Percentiles rank a stretch among this genome's conserved stretches.
phyloP scores from a whole-genome alignment of 2,329 filamentous ascomycete species.

The Dothiorella sarmentorum region DNA sequence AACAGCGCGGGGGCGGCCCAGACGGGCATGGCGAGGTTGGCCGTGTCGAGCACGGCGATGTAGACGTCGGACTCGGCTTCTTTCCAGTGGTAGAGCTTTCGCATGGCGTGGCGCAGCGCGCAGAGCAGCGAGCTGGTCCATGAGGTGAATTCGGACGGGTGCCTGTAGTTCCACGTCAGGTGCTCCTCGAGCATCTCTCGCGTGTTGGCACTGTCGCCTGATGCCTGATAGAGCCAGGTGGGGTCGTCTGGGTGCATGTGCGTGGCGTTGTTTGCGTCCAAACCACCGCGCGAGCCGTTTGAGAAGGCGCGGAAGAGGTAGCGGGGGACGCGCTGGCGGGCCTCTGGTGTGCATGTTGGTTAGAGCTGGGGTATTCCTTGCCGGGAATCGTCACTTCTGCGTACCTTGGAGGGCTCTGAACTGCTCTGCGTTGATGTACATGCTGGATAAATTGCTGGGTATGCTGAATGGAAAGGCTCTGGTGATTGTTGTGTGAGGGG shows the following conservation, averaged over 20 bases:
- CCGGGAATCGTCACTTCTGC: no score
- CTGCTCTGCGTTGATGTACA: constrained; percentile 1
- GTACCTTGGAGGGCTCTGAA: background rate
- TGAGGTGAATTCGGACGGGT: constrained; percentile 1
- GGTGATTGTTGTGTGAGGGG: no score
- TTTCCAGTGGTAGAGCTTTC: background rate
- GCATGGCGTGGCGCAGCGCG: constrained; percentile 1
- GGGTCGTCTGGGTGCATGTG: background rate
- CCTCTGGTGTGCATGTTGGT: background rate
- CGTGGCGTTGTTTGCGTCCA: background rate
- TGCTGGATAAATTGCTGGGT: background rate
- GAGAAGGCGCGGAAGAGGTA: constrained; percentile 15
- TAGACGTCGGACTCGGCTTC: background rate
- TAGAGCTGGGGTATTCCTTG: no score
- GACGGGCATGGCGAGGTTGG: background rate
- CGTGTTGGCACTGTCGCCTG: background rate
- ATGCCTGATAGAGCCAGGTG: background rate
- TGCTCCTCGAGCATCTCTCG: background rate
- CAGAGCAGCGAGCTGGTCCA: constrained; percentile 11
- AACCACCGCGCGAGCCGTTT: background rate
- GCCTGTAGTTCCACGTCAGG: background rate
- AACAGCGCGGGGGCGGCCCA: background rate
- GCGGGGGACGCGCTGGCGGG: background rate
- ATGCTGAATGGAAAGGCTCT: no score
- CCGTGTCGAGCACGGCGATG: background rate